Evolutionary conservation across 208 protist species (phyloP).

Genomic region (Trypanosoma lewisi): DNA sequence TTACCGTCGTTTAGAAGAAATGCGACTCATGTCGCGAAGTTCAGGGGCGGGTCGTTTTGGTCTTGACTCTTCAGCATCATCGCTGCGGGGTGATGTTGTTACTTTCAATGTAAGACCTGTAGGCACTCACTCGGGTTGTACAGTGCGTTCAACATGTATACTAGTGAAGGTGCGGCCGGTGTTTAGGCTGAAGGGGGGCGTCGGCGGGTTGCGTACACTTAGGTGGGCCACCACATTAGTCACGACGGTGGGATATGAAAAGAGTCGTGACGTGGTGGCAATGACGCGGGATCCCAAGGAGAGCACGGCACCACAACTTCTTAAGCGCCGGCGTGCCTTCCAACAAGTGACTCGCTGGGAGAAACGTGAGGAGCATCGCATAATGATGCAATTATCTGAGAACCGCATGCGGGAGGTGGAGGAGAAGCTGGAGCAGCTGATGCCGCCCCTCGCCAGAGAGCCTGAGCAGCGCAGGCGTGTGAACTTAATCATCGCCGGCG

Average conservation of each 20-base stretch:
- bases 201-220: conserved; percentile 66
- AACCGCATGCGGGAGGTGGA: conserved; percentile 80
- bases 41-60: neutral
- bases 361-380: conserved; percentile 68
- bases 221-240: conserved; percentile 79
- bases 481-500: conserved; percentile 77
- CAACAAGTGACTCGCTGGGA: conserved; percentile 75
- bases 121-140: conserved; percentile 20
- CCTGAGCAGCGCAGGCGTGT: conserved; percentile 63
- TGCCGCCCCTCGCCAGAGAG: conserved; percentile 69
- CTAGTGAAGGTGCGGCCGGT: conserved; percentile 79
- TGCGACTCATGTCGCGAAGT: conserved; percentile 24
- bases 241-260: conserved; percentile 43
- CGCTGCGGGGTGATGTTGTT: conserved; percentile 53
- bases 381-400: conserved; percentile 56
- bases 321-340: conserved; percentile 25
- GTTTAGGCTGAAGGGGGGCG: conserved; percentile 75
- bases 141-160: conserved; percentile 65
- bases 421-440: conserved; percentile 51
- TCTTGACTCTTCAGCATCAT: neutral
- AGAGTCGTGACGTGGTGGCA: conserved; percentile 31
- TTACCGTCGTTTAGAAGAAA: conserved; percentile 67
- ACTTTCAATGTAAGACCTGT: conserved; percentile 46
- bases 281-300: conserved; percentile 38
- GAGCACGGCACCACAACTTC: conserved; percentile 25